Evolutionary conservation across 192 early-diverging fungal genomes (phyloP), one percentile per base, ranked within the genome.

Genomic region (Thamnidium elegans): DNA sequence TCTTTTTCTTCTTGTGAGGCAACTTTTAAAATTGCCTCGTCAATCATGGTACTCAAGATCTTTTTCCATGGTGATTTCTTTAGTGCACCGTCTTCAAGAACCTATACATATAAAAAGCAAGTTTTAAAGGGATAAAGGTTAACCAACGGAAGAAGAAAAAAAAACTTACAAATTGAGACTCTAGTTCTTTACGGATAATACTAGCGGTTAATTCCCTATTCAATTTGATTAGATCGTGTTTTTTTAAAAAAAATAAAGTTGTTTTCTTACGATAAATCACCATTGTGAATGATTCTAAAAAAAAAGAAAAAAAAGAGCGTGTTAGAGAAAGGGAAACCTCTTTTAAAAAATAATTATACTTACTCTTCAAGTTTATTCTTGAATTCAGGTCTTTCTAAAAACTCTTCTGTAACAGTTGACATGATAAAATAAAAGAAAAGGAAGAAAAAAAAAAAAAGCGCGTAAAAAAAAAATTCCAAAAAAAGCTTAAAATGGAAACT

Each of bases 231-330:
- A n/a, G 48, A 20, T 50, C 6, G 11, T 46, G 1, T 15, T 9
- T 19, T 0, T 15, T 30, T 4, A 14, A 8, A 32, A 20, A 7
- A n/a, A n/a, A 10, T 42, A n/a, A 43, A 52, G 34, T 20, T 13
- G 15, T 23, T 44, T 20, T 43, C 63, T 30, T 64, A 64, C 63
- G 53, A 14, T 44, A 7, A 4, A 30, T 64, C 51, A 3, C 63
- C 63, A 21, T 64, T 36, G 7, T 14, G 34, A 43, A 64, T 64
- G 7, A 64, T 64, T 31, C 63, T 64, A 58, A 56, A 19, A 36
- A 42, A 52, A 36, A n/a, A 20, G n/a, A n/a, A n/a, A n/a, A n/a
- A n/a, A n/a, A n/a, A n/a, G n/a, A n/a, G n/a, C 36, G 1, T 39
- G 15, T 48, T 17, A 48, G 14, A 13, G 14, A 45, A 45, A 9